These are phyloP conservation scores for Eurotiales sp. DNA, from an alignment of 2,329 filamentous ascomycete species.

Conservation along the genomic window DNA sequence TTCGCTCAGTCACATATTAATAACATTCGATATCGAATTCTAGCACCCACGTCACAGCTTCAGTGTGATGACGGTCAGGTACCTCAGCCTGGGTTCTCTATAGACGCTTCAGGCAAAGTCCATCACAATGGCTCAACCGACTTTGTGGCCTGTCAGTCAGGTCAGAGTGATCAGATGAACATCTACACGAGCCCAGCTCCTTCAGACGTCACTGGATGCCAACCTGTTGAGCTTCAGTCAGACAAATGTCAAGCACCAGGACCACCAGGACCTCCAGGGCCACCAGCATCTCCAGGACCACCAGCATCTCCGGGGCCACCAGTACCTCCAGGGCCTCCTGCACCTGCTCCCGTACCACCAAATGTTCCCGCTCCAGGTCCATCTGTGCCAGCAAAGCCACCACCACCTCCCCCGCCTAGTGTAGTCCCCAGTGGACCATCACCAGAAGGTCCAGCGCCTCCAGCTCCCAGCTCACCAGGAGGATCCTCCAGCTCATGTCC, in stretches of 20 bases:
- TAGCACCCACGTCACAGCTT: slow-evolving; percentile 55
- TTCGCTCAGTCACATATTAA: neutral
- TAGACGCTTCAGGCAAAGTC: slow-evolving; percentile 52
- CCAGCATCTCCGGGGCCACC: neutral
- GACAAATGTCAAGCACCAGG: slow-evolving; percentile 31
- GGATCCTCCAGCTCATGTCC: neutral
- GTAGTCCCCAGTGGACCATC: neutral
- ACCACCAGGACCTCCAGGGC: neutral
- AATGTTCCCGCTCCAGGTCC: slow-evolving; percentile 4
- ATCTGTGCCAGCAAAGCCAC: slow-evolving; percentile 7
- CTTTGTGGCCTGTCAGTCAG: slow-evolving; percentile 61
- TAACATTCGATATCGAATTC: neutral
- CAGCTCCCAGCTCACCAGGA: neutral
- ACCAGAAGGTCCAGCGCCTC: neutral
- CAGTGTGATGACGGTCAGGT: slow-evolving; percentile 57
- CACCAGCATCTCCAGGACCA: neutral
- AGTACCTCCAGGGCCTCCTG: slow-evolving; percentile 17
- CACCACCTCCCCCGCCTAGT: neutral
- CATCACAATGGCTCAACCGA: slow-evolving; percentile 48
- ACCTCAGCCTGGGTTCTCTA: slow-evolving; percentile 54
- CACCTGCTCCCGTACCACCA: slow-evolving; percentile 9
- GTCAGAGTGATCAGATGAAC: slow-evolving; percentile 37
- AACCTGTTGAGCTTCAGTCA: slow-evolving; percentile 30
- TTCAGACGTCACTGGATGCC: slow-evolving; percentile 30
- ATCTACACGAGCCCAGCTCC: slow-evolving; percentile 37